Evolutionary conservation across 768 basidiomycete genomes (phyloP), one percentile per base, ranked within the genome.

Genomic region (Favolaschia claudopus): DNA sequence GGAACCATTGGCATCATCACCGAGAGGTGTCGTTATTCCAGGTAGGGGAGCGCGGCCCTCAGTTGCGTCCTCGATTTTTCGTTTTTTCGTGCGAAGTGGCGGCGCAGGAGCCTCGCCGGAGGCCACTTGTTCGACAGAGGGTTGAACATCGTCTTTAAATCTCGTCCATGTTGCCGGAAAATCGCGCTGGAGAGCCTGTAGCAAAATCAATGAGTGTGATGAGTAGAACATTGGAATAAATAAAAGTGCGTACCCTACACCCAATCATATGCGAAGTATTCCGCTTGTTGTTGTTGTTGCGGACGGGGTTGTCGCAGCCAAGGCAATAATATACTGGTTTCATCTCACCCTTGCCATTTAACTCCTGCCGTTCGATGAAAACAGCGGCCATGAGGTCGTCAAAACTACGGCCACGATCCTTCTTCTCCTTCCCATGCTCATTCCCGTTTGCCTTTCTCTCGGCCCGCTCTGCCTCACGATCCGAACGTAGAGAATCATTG

Each of bases 271-370:
- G 52, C 1, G 52, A 2, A 3, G 27, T 9, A 22, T 43, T 54
- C 22, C 52, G 52, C 5, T 24, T 24, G 6, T 22, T 20, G 10
- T 13, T 54, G 17, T 34, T 34, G 19, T 54, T 54, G 15, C 52
- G 52, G 10, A 34, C 40, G 12, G 33, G 8, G 13, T 3, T 5
- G 29, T 47, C 55, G 45, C 33, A 47, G 5, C 55, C 55, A 7
- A 56, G 2, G 19, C 45, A 47, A 38, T 56, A 56, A 28, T 56
- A 56, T 3, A 56, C 48, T 1, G 55, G 45, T 15, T 22, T 34
- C 36, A 47, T 10, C 0, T 2, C 25, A 3, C 10, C 9, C 4
- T 3, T 37, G 9, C n/a, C 13, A 37, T 44, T 54, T 2, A 27
- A 14, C 8, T 4, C 42, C 25, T n/a, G 1, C 22, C 52, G 52